Percentiles rank a stretch among this genome's conserved stretches.
phyloP scores from a whole-genome alignment of 257 asterid genomes.

The Paulownia fortunei region DNA sequence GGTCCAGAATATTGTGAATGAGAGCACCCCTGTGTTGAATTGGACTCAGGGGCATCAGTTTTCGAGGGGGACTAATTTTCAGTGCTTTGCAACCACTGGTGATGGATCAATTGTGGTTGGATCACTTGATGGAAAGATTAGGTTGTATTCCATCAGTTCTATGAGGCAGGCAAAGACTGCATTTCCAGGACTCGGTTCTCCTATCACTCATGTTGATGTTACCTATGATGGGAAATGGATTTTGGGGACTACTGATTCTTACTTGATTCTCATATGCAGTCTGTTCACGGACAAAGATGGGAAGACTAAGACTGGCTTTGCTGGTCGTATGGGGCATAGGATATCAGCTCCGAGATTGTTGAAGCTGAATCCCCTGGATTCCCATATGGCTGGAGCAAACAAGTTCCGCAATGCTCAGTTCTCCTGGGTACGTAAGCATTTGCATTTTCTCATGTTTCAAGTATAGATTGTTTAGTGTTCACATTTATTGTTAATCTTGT shows the following conservation, averaged over 20 bases:
- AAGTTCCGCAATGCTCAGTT: slow-evolving; percentile 91
- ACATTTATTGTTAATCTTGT: slow-evolving; percentile 1
- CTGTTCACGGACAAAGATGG: slow-evolving; percentile 89
- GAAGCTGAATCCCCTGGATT: slow-evolving; percentile 82
- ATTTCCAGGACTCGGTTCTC: slow-evolving; percentile 95
- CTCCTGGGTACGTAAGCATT: slow-evolving; percentile 84
- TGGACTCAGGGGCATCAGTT: slow-evolving; percentile 99
- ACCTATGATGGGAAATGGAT: slow-evolving; percentile 98
- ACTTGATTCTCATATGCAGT: slow-evolving; percentile 83
- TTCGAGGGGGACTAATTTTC: slow-evolving; percentile 92
- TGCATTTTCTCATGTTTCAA: neutral
- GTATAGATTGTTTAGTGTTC: slow-evolving; percentile 15
- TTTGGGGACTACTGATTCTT: slow-evolving; percentile 89
- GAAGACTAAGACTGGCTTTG: slow-evolving; percentile 74
- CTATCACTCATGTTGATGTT: slow-evolving; percentile 94
- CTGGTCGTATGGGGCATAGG: slow-evolving; percentile 92
- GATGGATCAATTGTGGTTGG: slow-evolving; percentile 98
- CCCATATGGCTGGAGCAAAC: slow-evolving; percentile 86
- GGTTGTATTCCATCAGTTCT: slow-evolving; percentile 83
- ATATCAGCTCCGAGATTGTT: slow-evolving; percentile 88
- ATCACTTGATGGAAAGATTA: slow-evolving; percentile 94
- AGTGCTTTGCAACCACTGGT: slow-evolving; percentile 98
- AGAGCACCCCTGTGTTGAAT: slow-evolving; percentile 85
- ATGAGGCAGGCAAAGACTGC: slow-evolving; percentile 99
- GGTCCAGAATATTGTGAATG: slow-evolving; percentile 76